phyloP scores from a whole-genome alignment of 352 stramenopile species.

The Phytopythium kandeliae region DNA sequence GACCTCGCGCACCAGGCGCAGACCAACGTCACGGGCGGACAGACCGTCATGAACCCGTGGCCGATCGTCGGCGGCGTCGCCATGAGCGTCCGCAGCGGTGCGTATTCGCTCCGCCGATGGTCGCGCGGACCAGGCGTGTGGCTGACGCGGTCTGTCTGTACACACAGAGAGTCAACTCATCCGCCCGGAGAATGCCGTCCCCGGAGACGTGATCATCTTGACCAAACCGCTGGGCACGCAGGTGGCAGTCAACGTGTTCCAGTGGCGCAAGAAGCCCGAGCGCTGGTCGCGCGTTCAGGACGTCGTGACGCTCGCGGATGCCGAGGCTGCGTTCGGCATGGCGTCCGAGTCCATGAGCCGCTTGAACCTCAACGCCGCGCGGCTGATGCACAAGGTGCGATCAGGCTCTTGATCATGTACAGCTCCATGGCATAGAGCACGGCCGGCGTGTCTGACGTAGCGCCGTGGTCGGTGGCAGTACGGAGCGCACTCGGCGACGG shows the following conservation, averaged over 20 bases:
- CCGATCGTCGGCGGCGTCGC: constrained; percentile 93
- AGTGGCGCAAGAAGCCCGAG: constrained; percentile 86
- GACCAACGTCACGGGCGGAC: constrained; percentile 91
- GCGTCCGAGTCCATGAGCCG: constrained; percentile 92
- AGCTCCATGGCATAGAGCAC: no score
- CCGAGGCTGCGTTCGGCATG: constrained; percentile 88
- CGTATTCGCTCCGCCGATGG: constrained; percentile 4
- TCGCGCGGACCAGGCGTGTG: neutral
- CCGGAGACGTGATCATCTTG: constrained; percentile 90
- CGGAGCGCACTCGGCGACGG: constrained; percentile 89
- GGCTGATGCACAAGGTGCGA: constrained; percentile 86
- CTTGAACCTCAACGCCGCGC: constrained; percentile 89
- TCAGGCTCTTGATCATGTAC: no score
- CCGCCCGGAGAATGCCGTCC: constrained; percentile 81
- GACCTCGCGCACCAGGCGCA: constrained; percentile 80
- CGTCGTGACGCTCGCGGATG: constrained; percentile 52
- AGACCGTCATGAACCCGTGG: constrained; percentile 96
- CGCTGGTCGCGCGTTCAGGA: constrained; percentile 74
- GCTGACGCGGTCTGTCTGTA: neutral
- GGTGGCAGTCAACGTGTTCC: constrained; percentile 91
- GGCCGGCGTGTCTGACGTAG: no score
- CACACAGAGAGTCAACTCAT: constrained; percentile 76
- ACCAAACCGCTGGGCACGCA: constrained; percentile 95
- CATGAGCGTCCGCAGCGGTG: constrained; percentile 81
- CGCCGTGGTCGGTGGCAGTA: constrained; percentile 43